phyloP scores from a whole-genome alignment of 495 filamentous ascomycete genomes.

The Xylaria nigripes region DNA sequence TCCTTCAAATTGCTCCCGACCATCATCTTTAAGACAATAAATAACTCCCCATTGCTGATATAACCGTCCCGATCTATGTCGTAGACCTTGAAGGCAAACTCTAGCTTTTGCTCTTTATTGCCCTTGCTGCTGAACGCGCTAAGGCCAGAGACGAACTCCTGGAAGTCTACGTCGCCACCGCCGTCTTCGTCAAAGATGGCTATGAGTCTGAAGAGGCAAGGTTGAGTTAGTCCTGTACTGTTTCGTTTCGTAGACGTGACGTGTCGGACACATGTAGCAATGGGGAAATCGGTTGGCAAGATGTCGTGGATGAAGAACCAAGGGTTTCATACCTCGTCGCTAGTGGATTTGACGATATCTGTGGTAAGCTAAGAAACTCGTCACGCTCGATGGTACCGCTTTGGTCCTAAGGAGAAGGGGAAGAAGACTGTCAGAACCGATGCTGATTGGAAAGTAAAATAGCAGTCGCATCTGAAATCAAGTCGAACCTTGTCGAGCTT shows the following conservation, averaged over 20 bases:
- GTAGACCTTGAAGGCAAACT: conserved; percentile 98
- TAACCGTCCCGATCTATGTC: conserved; percentile 98
- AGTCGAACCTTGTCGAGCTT: conserved; percentile 85
- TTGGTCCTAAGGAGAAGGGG: conserved; percentile 58
- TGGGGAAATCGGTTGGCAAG: not conserved
- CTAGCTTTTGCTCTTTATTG: conserved; percentile 97
- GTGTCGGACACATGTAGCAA: not conserved
- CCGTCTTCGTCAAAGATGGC: conserved; percentile 99
- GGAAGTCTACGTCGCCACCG: conserved; percentile 96
- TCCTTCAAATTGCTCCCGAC: conserved; percentile 99
- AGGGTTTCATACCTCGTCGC: conserved; percentile 66
- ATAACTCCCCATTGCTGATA: conserved; percentile 97
- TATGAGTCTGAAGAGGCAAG: conserved; percentile 66
- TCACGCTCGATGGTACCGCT: conserved; percentile 98
- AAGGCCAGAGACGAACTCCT: conserved; percentile 95
- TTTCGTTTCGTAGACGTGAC: not conserved
- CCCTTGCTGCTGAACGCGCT: conserved; percentile 95
- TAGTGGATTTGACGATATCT: conserved; percentile 95
- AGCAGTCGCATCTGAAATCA: conserved; percentile 3
- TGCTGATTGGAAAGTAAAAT: not conserved
- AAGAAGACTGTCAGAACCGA: not conserved
- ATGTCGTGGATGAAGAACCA: not conserved
- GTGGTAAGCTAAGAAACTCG: conserved; percentile 93
- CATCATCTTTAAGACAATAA: conserved; percentile 99
- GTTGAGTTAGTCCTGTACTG: conserved; percentile 5